A percentile compares a stretch with the other conserved stretches of the same genome.
Evolutionary conservation across 1,139 yeast genomes (phyloP).

Genomic region (Diutina catenulata): DNA sequence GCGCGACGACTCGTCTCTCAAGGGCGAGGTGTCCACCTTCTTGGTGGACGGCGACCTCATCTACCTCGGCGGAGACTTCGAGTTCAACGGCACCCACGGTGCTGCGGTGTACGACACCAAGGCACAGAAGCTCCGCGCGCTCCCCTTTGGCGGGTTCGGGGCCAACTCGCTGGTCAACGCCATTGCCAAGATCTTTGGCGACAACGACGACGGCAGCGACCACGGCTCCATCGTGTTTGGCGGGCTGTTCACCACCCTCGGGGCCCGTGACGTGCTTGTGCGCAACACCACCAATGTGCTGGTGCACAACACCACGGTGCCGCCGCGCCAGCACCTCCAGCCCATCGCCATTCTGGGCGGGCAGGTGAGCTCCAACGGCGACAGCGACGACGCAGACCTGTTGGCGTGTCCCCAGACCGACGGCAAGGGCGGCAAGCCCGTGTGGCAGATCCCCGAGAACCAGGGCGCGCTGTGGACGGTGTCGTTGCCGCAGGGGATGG

Average conservation of each 20-base stretch:
- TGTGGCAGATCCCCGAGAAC: conserved; percentile 46
- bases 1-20: conserved; percentile 17
- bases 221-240: conserved; percentile 58
- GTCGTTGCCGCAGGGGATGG: conserved; percentile 40
- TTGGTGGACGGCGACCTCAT: conserved; percentile 36
- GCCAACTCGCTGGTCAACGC: conserved; percentile 47
- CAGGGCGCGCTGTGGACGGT: conserved; percentile 63
- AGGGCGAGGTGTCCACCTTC: conserved; percentile 44
- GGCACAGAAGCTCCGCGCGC: conserved; percentile 26
- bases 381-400: conserved; percentile 25
- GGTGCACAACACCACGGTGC: conserved; percentile 13
- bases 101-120: conserved; percentile 56
- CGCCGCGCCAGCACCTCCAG: too few relatives aligned
- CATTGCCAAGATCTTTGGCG: conserved; percentile 40
- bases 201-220: conserved; percentile 10
- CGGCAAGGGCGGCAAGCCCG: conserved; percentile 13
- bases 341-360: conserved; percentile 56
- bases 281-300: conserved; percentile 17
- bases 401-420: conserved; percentile 63
- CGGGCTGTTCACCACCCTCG: conserved; percentile 60
- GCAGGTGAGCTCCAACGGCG: conserved; percentile 40
- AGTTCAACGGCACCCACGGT: conserved; percentile 43
- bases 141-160: conserved; percentile 76
- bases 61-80: conserved; percentile 75
- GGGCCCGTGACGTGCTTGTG: conserved; percentile 33